Evolutionary conservation across 257 asterid species (phyloP).

Genomic region (Solanum okadae): DNA sequence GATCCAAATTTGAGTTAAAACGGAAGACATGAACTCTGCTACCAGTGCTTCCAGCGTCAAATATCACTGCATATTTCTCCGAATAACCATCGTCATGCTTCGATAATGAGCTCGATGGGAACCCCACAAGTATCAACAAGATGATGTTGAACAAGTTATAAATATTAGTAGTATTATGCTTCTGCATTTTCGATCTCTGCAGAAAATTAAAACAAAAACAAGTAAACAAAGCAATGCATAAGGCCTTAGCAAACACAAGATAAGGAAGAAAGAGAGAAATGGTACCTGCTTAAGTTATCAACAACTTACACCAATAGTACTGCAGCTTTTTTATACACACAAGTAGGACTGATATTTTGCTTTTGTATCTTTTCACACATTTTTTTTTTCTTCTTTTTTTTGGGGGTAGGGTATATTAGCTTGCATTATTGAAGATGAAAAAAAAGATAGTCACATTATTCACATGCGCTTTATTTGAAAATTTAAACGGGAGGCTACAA

Average conservation of each 20-base stretch:
- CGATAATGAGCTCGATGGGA: neutral
- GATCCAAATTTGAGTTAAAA: constrained; percentile 61
- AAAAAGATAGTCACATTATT: neutral
- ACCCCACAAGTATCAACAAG: neutral
- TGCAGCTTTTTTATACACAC: neutral
- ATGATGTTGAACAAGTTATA: neutral
- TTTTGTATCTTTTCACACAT: neutral
- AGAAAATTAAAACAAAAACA: neutral
- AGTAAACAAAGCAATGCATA: neutral
- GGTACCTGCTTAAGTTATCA: neutral
- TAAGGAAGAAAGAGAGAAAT: neutral
- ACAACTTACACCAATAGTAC: neutral
- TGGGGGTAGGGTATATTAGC: neutral
- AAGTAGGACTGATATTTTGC: neutral
- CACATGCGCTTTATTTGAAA: neutral
- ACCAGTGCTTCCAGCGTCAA: constrained; percentile 93
- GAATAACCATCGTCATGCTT: neutral
- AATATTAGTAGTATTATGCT: neutral
- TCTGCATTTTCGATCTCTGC: neutral
- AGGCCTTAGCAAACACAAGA: neutral
- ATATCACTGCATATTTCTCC: constrained; percentile 57
- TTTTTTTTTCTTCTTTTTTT: neutral
- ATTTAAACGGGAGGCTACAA: neutral
- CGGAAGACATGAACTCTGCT: constrained; percentile 87
- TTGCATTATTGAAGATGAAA: neutral